A percentile compares a stretch with the other conserved stretches of the same genome.
phyloP scores from a whole-genome alignment of 2,329 filamentous ascomycete genomes.

The Metarhizium robertsii region DNA sequence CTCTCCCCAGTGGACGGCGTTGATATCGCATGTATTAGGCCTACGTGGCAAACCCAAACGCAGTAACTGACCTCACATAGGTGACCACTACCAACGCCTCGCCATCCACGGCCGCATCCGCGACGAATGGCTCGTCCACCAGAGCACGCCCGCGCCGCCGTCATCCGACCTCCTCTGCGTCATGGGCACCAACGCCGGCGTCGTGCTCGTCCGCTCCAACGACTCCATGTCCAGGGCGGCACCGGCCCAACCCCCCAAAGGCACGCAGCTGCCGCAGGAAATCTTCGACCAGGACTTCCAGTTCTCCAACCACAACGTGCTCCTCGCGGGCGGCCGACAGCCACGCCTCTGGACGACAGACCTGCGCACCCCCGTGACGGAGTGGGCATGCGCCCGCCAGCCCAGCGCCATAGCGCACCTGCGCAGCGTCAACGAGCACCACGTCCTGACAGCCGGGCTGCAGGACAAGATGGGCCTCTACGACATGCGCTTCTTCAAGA shows the following conservation, averaged over 20 bases:
- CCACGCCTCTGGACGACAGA: constrained; percentile 37
- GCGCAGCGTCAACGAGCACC: constrained; percentile 36
- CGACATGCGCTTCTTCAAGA: constrained; percentile 38
- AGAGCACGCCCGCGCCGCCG: constrained; percentile 31
- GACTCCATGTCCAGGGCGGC: constrained; percentile 25
- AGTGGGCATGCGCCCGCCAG: constrained; percentile 25
- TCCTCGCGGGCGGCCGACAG: constrained; percentile 43
- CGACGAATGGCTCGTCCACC: constrained; percentile 26
- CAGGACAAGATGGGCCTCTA: constrained; percentile 42
- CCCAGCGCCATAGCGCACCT: constrained; percentile 39
- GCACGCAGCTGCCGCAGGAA: constrained; percentile 19
- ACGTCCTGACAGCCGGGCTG: constrained; percentile 44
- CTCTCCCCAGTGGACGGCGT: too few species aligned
- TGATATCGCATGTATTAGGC: too few species aligned
- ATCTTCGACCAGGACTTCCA: constrained; percentile 42
- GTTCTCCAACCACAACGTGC: constrained; percentile 29
- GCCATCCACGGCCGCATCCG: constrained; percentile 16
- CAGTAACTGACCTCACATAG: constrained; percentile 10
- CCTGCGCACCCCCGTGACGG: constrained; percentile 25
- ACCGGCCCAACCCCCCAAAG: constrained; percentile 11
- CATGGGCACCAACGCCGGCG: constrained; percentile 38
- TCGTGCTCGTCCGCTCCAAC: constrained; percentile 27
- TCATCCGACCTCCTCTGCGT: constrained; percentile 32
- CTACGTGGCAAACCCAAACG: too few species aligned
- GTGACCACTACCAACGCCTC: constrained; percentile 22